Conservation (phyloP, 106 monocot genomes). For the Platanthera zijinensis region DNA sequence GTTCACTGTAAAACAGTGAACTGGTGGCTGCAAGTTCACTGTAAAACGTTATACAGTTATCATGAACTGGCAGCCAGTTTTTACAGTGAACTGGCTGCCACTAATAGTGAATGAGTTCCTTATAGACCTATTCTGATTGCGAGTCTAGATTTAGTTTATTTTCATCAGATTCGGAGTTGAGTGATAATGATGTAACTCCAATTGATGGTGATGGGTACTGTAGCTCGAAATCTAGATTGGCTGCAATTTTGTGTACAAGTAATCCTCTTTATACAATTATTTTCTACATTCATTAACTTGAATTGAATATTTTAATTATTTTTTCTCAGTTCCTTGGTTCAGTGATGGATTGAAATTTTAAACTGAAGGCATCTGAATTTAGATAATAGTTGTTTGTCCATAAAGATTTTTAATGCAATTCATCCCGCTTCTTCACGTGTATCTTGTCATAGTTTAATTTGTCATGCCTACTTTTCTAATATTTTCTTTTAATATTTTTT, state of each 20-base stretch:
- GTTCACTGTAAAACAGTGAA: too few relatives aligned
- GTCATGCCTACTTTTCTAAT: not conserved
- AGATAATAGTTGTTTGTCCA: not conserved
- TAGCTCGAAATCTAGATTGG: constrained; percentile 74
- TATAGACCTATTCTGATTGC: constrained; percentile 34
- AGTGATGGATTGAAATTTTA: not conserved
- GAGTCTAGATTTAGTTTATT: constrained; percentile 41
- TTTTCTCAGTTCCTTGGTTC: too few relatives aligned
- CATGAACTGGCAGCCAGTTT: too few relatives aligned
- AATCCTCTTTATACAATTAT: not conserved
- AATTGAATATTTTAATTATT: too few relatives aligned
- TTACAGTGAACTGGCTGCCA: too few relatives aligned
- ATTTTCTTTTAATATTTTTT: not conserved
- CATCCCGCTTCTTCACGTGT: not conserved
- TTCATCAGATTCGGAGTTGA: constrained; percentile 93
- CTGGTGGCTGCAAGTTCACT: too few relatives aligned
- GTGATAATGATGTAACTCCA: constrained; percentile 70
- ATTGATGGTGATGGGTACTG: constrained; percentile 48
- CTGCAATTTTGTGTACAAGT: constrained; percentile 85
- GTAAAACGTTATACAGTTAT: too few relatives aligned
- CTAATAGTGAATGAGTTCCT: too few relatives aligned
- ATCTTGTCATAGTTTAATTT: not conserved
- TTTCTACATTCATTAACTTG: not conserved
- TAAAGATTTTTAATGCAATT: not conserved
- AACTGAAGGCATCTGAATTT: not conserved